Percentiles rank a stretch among this genome's conserved stretches.
These are phyloP conservation scores for Lentinula sp. DNA, from an alignment of 768 basidiomycete species.

Conservation along the genomic window DNA sequence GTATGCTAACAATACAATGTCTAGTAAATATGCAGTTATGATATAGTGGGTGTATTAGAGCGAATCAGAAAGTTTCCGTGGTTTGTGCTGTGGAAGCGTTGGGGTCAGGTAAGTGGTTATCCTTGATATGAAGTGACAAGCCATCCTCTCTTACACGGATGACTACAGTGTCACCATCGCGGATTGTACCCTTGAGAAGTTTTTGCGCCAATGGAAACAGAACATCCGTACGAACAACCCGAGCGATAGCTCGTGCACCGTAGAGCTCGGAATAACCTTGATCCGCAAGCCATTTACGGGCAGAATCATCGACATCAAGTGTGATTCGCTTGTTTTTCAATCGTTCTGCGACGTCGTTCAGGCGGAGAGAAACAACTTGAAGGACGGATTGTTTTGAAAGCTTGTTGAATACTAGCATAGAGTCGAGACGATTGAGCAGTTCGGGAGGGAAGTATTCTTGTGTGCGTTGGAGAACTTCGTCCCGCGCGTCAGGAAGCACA, in stretches of 20 bases:
- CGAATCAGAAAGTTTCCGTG: background rate
- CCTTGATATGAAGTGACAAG: constrained; percentile 44
- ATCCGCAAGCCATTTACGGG: constrained; percentile 62
- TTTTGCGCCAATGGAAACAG: constrained; percentile 80
- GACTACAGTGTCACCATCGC: constrained; percentile 63
- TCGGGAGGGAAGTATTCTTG: constrained; percentile 85
- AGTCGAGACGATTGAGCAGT: constrained; percentile 83
- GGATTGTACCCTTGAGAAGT: constrained; percentile 66
- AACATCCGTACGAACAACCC: constrained; percentile 80
- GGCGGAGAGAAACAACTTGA: constrained; percentile 71
- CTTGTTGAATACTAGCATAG: constrained; percentile 88
- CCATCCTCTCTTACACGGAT: constrained; percentile 41
- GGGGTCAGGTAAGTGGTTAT: constrained; percentile 53
- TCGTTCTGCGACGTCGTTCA: constrained; percentile 66
- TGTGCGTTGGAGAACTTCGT: constrained; percentile 69
- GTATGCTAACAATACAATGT: background rate
- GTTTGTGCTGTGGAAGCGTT: background rate
- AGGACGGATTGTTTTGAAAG: constrained; percentile 68
- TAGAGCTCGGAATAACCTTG: constrained; percentile 82
- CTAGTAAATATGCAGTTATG: background rate
- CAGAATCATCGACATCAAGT: constrained; percentile 59
- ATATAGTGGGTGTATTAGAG: background rate
- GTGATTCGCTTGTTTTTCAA: constrained; percentile 61
- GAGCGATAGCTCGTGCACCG: constrained; percentile 82
- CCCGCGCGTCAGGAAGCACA: constrained; percentile 54